Percentiles rank a stretch among this genome's conserved stretches.
Evolutionary conservation across 768 basidiomycete species (phyloP).

Genomic region (Sarcodon aspratus): DNA sequence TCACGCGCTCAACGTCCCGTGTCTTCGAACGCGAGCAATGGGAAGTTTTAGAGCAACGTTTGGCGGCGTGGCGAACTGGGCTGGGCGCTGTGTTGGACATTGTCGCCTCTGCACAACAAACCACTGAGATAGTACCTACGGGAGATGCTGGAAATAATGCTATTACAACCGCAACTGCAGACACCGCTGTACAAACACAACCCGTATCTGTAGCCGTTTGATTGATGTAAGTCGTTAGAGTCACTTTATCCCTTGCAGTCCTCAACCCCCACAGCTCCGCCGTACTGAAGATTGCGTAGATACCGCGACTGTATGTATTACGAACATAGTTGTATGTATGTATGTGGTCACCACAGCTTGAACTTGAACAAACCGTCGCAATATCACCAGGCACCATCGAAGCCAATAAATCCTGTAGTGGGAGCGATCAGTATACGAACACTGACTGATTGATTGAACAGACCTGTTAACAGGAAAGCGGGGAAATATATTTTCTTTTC

Average conservation of each 20-base stretch:
- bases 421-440: conserved; percentile 1
- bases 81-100: conserved; percentile 62
- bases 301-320: no score
- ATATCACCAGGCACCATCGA: conserved; percentile 71
- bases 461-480: conserved; percentile 67
- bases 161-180: conserved; percentile 2
- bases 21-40: conserved; percentile 73
- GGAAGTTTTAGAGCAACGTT: conserved; percentile 62
- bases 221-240: background rate
- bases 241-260: background rate
- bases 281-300: background rate
- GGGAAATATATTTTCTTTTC: conserved; percentile 85
- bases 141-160: background rate
- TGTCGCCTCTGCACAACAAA: conserved; percentile 38
- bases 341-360: background rate
- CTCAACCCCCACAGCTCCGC: no score
- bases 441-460: conserved; percentile 11
- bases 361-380: background rate
- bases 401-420: conserved; percentile 64
- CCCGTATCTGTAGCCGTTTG: background rate
- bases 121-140: background rate
- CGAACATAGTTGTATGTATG: no score
- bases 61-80: conserved; percentile 70
- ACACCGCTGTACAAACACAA: background rate
- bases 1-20: conserved; percentile 65